A percentile compares a stretch with the other conserved stretches of the same genome.
Evolutionary conservation across 768 basidiomycete genomes (phyloP).

Genomic region (Gloeophyllum trabeum): DNA sequence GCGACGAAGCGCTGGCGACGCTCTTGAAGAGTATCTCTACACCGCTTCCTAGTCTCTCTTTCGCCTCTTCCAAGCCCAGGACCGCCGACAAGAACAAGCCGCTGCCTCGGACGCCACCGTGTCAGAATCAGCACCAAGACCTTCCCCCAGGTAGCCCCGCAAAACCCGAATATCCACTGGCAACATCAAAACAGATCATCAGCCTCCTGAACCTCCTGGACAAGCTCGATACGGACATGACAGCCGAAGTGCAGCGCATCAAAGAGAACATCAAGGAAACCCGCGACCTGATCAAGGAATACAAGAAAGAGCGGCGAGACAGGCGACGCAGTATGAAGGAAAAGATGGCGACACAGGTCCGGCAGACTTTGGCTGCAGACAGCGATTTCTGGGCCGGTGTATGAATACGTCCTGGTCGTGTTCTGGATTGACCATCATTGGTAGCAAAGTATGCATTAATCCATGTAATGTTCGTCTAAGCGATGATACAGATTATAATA

Average conservation of each 20-base stretch:
- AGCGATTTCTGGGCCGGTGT: conserved; percentile 16
- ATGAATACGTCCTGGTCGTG: not conserved
- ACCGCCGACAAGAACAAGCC: not conserved
- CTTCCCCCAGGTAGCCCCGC: not conserved
- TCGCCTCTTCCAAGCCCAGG: not conserved
- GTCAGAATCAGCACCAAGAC: not conserved
- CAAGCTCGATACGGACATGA: conserved; percentile 21
- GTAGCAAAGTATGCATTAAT: not conserved
- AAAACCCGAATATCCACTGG: not conserved
- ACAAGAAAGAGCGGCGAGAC: conserved; percentile 8
- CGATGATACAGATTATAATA: no score
- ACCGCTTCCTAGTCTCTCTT: conserved; percentile 8
- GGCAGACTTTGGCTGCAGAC: conserved; percentile 13
- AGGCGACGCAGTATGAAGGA: conserved; percentile 2
- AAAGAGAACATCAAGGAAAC: conserved; percentile 15
- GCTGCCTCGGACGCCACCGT: conserved; percentile 3
- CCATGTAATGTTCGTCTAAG: not conserved
- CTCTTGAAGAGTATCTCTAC: conserved; percentile 8
- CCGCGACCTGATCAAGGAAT: conserved; percentile 9
- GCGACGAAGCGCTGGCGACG: conserved; percentile 10
- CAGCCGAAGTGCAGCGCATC: conserved; percentile 15
- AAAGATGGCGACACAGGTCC: conserved; percentile 8
- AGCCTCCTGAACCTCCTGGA: conserved; percentile 23
- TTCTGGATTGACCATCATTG: not conserved
- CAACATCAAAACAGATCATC: conserved; percentile 10